phyloP scores from a whole-genome alignment of 2,329 filamentous ascomycete species.

The Calonectria multiphialidica region DNA sequence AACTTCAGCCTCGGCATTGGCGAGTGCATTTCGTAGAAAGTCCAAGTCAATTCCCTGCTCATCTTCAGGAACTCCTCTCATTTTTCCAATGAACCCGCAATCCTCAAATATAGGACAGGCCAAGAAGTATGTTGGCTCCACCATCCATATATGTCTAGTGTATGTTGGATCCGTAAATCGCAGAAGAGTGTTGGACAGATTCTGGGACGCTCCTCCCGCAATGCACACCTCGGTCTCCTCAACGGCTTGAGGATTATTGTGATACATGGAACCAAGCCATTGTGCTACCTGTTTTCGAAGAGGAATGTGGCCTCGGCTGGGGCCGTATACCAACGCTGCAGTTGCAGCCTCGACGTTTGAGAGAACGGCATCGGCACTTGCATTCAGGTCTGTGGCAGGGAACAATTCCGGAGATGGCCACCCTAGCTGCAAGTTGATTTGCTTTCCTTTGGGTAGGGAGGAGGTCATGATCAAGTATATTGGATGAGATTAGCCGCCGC shows the following conservation, averaged over 20 bases:
- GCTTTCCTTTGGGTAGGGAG: neutral
- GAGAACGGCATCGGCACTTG: neutral
- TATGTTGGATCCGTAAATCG: constrained; percentile 70
- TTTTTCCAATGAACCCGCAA: constrained; percentile 65
- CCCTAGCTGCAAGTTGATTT: constrained; percentile 16
- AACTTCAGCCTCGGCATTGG: neutral
- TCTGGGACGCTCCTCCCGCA: constrained; percentile 28
- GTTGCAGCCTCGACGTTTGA: constrained; percentile 11
- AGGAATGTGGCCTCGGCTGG: constrained; percentile 27
- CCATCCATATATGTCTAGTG: constrained; percentile 72
- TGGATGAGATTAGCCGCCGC: too few relatives aligned
- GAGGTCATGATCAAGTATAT: too few relatives aligned
- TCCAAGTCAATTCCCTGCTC: constrained; percentile 46
- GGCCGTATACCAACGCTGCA: constrained; percentile 28
- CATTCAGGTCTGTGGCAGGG: neutral
- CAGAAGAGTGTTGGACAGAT: constrained; percentile 23
- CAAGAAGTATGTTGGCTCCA: constrained; percentile 72
- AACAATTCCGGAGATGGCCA: constrained; percentile 13
- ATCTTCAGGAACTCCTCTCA: constrained; percentile 71
- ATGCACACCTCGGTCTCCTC: constrained; percentile 13
- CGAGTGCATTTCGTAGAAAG: constrained; percentile 18
- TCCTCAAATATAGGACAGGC: constrained; percentile 74
- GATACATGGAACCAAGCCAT: too few relatives aligned
- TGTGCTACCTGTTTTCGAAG: constrained; percentile 24
- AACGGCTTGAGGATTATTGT: too few relatives aligned